Base-by-base conservation (phyloP, 257 asterid genomes). In the Mitragyna speciosa region DNA sequence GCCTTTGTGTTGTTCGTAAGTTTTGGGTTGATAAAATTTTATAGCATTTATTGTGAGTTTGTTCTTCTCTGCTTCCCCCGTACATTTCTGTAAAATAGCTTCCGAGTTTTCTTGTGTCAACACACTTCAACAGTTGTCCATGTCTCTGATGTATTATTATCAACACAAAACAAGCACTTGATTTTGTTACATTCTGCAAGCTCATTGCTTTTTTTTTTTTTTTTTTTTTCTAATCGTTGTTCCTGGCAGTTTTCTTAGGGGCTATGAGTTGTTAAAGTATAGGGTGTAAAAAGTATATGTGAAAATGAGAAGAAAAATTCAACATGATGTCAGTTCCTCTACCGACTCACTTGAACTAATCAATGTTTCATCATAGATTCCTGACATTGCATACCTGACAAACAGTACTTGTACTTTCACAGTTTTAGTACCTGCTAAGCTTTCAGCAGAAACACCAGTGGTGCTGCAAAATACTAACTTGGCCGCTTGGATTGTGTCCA, bases 311-410 rank as follows among this genome's bases (percentile, higher is more conserved):
- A 24, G 22, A 70, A 83, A 51, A 76, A 73, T 77, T 78, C 70
- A 79, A 72, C 81, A 43, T 86, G 84, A 82, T 81, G 88, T 80
- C 88, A 84, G 71, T n/a, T 43, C 78, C 72, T 43, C 81, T 41
- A 66, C 77, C 39, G 56, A 52, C 80, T 75, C 67, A 68, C 66
- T 75, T 70, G 48, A 76, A 67, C 76, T 72, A 51, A 81, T 70
- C 77, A 69, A 56, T 76, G 77, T 76, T 79, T 45, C 79, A 59
- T 79, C 82, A 68, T 72, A 79, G 84, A 80, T 85, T 77, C 90
- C 75, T 59, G 76, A 68, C 64, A 75, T 51, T 78, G 61, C 71
- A 75, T 75, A 80, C 84, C 80, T 80, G 71, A 76, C 28, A 36
- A 58, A 67, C 69, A 73, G 78, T 72, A 58, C 79, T 73, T 66